A percentile compares a stretch with the other conserved stretches of the same genome.
phyloP scores from a whole-genome alignment of 371 early-diverging fungal species.

The Lichtheimia corymbifera region DNA sequence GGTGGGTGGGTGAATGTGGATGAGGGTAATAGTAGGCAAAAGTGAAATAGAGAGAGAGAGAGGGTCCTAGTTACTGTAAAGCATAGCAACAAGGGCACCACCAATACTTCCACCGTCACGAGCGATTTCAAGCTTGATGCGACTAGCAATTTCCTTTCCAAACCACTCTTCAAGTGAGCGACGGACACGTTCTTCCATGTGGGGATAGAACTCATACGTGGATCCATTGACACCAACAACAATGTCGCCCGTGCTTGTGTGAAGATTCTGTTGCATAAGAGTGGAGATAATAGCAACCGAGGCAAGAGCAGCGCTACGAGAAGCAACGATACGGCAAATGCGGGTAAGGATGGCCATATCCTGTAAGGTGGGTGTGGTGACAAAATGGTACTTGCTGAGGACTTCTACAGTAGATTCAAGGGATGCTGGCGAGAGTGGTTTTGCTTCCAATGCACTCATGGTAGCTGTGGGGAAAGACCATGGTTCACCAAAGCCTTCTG shows the following conservation, averaged over 20 bases:
- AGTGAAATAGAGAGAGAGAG: background rate
- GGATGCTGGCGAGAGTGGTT: constrained; percentile 2
- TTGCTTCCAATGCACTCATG: constrained; percentile 59
- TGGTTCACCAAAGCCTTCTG: constrained; percentile 54
- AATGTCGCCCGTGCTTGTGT: constrained; percentile 17
- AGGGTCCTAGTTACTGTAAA: constrained; percentile 13
- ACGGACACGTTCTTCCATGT: constrained; percentile 39
- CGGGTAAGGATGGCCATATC: constrained; percentile 39
- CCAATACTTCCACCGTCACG: constrained; percentile 50
- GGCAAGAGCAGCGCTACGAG: constrained; percentile 33
- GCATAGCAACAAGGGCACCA: constrained; percentile 50
- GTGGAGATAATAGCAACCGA: constrained; percentile 35
- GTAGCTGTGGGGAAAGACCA: constrained; percentile 75
- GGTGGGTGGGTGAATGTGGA: too few species aligned
- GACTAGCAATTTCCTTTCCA: constrained; percentile 22
- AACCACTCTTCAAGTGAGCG: constrained; percentile 37
- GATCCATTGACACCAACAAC: constrained; percentile 41
- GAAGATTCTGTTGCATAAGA: constrained; percentile 32
- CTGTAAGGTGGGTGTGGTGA: constrained; percentile 26
- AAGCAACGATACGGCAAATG: constrained; percentile 29
- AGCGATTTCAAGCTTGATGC: constrained; percentile 41
- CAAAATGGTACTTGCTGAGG: constrained; percentile 15
- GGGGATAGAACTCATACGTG: constrained; percentile 45
- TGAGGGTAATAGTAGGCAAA: too few species aligned
- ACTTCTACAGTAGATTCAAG: constrained; percentile 11